phyloP scores from a whole-genome alignment of 495 filamentous ascomycete genomes.

The Aspergillus baeticus region DNA sequence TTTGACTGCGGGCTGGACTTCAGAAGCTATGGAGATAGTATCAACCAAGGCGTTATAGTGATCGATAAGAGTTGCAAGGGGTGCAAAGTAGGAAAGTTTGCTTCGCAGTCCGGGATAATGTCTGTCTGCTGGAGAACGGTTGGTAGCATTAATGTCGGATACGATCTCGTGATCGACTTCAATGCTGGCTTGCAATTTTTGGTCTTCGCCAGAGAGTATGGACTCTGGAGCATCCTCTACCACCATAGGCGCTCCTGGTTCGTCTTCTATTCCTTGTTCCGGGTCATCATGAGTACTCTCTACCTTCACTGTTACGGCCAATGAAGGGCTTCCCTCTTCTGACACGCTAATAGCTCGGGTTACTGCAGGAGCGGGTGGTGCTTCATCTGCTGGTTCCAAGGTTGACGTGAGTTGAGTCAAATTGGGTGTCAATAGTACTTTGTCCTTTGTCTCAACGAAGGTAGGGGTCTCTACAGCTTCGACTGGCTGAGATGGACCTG shows the following conservation, averaged over 20 bases:
- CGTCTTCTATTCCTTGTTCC: neutral
- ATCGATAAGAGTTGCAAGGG: slow-evolving; percentile 61
- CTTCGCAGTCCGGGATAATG: slow-evolving; percentile 55
- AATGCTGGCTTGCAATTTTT: slow-evolving; percentile 18
- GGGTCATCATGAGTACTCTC: neutral
- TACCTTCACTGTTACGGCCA: neutral
- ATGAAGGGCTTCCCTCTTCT: neutral
- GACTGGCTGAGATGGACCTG: slow-evolving; percentile 25
- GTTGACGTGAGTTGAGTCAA: slow-evolving; percentile 6
- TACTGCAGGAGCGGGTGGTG: neutral
- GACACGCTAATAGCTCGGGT: neutral
- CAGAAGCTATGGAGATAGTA: slow-evolving; percentile 65
- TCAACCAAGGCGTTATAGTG: slow-evolving; percentile 58
- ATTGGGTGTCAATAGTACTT: slow-evolving; percentile 11
- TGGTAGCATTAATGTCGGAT: slow-evolving; percentile 8
- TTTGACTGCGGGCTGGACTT: slow-evolving; percentile 52
- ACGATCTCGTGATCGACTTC: slow-evolving; percentile 11
- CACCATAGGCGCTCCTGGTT: neutral
- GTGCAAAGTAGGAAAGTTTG: slow-evolving; percentile 63
- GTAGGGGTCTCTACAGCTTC: neutral
- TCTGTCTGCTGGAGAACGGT: slow-evolving; percentile 26
- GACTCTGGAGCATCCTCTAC: neutral
- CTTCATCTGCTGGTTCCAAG: neutral
- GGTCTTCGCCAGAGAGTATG: slow-evolving; percentile 8
- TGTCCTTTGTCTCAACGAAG: neutral